Evolutionary conservation across 1,284 basidiomycete genomes (phyloP).

Genomic region (Pisolithus thermaeus): DNA sequence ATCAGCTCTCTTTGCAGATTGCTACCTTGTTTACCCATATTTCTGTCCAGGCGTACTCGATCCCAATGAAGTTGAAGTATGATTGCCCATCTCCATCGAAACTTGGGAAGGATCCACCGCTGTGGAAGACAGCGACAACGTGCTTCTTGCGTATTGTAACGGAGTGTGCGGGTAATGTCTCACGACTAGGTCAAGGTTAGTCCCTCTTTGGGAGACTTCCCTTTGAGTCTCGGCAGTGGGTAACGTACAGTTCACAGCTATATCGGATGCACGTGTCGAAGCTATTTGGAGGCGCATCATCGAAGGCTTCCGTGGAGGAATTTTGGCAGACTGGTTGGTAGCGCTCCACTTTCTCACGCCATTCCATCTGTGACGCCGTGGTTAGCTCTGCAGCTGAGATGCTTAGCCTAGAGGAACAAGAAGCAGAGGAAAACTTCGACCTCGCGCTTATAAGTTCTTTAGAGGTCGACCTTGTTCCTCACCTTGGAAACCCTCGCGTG

Average conservation of each 20-base stretch:
- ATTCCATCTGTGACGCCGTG: background rate
- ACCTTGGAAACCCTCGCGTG: slow-evolving; percentile 63
- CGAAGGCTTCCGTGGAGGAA: slow-evolving; percentile 75
- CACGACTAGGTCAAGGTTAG: slow-evolving; percentile 43
- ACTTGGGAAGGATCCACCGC: slow-evolving; percentile 75
- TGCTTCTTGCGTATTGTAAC: slow-evolving; percentile 67
- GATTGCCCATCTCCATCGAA: slow-evolving; percentile 87
- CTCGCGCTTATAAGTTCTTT: slow-evolving; percentile 74
- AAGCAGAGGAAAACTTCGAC: slow-evolving; percentile 85
- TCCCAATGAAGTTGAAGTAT: slow-evolving; percentile 92
- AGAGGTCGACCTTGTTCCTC: slow-evolving; percentile 74
- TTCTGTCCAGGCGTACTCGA: slow-evolving; percentile 72
- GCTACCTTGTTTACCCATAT: background rate
- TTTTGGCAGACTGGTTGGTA: slow-evolving; percentile 80
- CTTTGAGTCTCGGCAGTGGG: background rate
- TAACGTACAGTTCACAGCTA: slow-evolving; percentile 31
- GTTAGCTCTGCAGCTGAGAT: slow-evolving; percentile 47
- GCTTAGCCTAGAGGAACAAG: slow-evolving; percentile 59
- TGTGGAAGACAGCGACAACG: slow-evolving; percentile 88
- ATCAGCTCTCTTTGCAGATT: background rate
- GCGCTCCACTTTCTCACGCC: background rate
- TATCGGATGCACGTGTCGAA: slow-evolving; percentile 59
- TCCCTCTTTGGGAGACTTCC: slow-evolving; percentile 4
- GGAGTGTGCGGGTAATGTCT: slow-evolving; percentile 50
- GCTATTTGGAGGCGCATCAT: slow-evolving; percentile 85